Evolutionary conservation across 2,329 filamentous ascomycete species (phyloP).

Genomic region (Magnaporthiopsis poae): DNA sequence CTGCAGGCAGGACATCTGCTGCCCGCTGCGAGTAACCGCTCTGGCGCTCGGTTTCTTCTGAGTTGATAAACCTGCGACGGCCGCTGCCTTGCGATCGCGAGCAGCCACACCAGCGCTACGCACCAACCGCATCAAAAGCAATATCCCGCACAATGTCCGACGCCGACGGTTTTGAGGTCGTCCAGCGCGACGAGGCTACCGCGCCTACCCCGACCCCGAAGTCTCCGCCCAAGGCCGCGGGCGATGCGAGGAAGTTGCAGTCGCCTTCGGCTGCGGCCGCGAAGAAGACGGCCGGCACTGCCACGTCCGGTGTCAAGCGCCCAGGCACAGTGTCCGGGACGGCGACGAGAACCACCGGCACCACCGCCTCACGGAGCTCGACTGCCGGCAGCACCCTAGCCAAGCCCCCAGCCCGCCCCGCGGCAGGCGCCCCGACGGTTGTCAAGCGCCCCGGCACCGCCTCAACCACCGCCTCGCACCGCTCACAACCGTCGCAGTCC

Average conservation of each 20-base stretch:
- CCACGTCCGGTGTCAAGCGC: slow-evolving; percentile 14
- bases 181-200: slow-evolving; percentile 19
- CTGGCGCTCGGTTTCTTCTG: background rate
- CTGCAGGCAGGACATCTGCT: slow-evolving; percentile 1
- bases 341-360: slow-evolving; percentile 22
- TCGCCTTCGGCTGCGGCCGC: slow-evolving; percentile 11
- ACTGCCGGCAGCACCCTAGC: slow-evolving; percentile 18
- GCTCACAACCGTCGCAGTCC: slow-evolving; percentile 25
- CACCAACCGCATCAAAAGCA: background rate
- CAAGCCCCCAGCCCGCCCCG: slow-evolving; percentile 23
- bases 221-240: slow-evolving; percentile 11
- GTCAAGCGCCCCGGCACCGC: slow-evolving; percentile 23
- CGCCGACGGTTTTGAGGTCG: slow-evolving; percentile 21
- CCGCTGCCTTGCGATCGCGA: background rate
- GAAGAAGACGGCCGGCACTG: slow-evolving; percentile 16
- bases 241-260: background rate
- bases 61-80: background rate
- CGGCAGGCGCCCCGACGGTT: slow-evolving; percentile 17
- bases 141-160: slow-evolving; percentile 23
- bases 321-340: slow-evolving; percentile 14
- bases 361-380: slow-evolving; percentile 18
- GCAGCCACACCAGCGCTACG: background rate
- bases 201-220: slow-evolving; percentile 16
- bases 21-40: background rate
- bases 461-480: slow-evolving; percentile 20